A percentile compares a stretch with the other conserved stretches of the same genome.
Evolutionary conservation across 306 rosid species (phyloP).

Genomic region (Cyclanthera cordifolia): DNA sequence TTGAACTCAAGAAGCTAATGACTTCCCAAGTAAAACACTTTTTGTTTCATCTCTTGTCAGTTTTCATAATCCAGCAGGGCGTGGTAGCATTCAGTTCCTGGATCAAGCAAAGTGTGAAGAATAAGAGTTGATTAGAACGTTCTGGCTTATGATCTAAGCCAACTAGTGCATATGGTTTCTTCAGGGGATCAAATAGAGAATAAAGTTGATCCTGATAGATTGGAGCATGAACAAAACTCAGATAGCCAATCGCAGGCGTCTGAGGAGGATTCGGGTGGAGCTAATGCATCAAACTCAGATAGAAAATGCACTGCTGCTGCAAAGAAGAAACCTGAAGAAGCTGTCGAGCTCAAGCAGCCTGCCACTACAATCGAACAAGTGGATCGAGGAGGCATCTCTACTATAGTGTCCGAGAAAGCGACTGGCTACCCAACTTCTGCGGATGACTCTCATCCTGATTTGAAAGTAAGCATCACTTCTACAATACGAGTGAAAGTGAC

Average conservation of each 20-base stretch:
- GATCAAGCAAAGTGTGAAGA: constrained; percentile 8
- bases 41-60: constrained; percentile 15
- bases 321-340: constrained; percentile 17
- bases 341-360: constrained; percentile 22
- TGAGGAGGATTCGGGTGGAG: constrained; percentile 23
- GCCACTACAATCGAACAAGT: constrained; percentile 28
- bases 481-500: constrained; percentile 49
- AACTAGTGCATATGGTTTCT: constrained; percentile 52
- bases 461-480: constrained; percentile 32
- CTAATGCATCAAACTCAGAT: constrained; percentile 22
- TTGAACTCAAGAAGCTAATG: background rate
- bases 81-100: constrained; percentile 9
- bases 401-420: constrained; percentile 27
- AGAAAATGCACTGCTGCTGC: constrained; percentile 15
- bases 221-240: constrained; percentile 28
- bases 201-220: constrained; percentile 37
- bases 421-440: constrained; percentile 26
- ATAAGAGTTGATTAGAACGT: background rate
- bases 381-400: constrained; percentile 32
- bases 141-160: constrained; percentile 27
- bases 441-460: constrained; percentile 24
- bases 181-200: constrained; percentile 34
- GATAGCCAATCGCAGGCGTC: constrained; percentile 25
- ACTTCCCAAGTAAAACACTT: background rate
- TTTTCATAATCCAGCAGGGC: constrained; percentile 18